These are phyloP conservation scores for Streptanthus diversifolius DNA, from an alignment of 345 rosid genomes.

Conservation along the genomic window DNA sequence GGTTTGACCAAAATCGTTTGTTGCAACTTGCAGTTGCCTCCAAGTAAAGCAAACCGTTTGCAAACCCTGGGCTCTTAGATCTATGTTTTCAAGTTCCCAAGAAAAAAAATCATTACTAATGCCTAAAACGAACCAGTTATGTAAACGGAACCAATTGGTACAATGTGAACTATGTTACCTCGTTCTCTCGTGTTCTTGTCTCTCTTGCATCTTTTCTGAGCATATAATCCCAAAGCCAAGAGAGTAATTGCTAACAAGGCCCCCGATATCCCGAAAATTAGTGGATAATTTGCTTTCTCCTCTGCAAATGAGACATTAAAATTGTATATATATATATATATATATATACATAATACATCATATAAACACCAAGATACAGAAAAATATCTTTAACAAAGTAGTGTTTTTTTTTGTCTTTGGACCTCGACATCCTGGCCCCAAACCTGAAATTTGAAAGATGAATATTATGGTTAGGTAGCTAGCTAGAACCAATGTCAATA, in stretches of 20 bases:
- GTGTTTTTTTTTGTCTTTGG: background rate
- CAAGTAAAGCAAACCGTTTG: slow-evolving; percentile 16
- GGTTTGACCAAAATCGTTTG: slow-evolving; percentile 19
- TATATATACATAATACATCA: background rate
- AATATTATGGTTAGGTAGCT: background rate
- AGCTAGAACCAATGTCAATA: background rate
- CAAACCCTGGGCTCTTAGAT: background rate
- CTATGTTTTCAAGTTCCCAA: background rate
- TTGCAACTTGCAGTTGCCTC: slow-evolving; percentile 31
- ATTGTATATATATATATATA: background rate
- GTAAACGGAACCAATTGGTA: background rate
- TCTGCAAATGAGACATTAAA: background rate
- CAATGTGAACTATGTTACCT: background rate
- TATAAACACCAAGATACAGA: background rate
- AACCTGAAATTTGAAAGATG: slow-evolving; percentile 1
- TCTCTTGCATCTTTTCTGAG: background rate
- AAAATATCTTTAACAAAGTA: background rate
- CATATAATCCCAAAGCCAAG: background rate
- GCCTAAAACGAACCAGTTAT: background rate
- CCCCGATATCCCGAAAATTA: background rate
- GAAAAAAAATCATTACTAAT: background rate
- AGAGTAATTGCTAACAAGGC: background rate
- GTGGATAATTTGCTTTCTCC: background rate
- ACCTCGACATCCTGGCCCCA: background rate
- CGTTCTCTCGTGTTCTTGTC: background rate